A percentile compares a stretch with the other conserved stretches of the same genome.
Conservation (phyloP, 2,329 filamentous ascomycete genomes). For the Leptographium procerum region DNA sequence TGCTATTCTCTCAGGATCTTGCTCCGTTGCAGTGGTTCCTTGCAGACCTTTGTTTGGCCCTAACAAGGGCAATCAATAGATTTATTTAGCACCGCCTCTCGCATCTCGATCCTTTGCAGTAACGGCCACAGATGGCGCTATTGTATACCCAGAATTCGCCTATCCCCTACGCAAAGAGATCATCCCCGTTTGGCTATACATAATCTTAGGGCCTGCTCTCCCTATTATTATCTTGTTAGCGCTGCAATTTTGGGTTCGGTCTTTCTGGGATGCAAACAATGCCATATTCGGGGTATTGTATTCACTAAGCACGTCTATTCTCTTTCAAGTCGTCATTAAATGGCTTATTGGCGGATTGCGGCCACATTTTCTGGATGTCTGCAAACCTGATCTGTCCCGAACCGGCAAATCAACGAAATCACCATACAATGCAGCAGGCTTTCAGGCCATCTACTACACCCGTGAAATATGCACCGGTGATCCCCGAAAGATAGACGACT, state of each 20-base stretch:
- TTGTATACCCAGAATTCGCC: conserved; percentile 60
- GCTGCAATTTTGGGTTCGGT: conserved; percentile 56
- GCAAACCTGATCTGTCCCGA: conserved; percentile 45
- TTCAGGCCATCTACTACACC: conserved; percentile 53
- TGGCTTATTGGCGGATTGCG: conserved; percentile 62
- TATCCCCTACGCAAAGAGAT: conserved; percentile 61
- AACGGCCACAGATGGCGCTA: conserved; percentile 52
- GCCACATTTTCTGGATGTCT: conserved; percentile 62
- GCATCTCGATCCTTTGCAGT: conserved; percentile 60
- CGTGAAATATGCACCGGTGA: conserved; percentile 60
- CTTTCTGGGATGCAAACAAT: conserved; percentile 63
- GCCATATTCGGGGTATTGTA: conserved; percentile 59
- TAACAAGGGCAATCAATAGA: conserved; percentile 29
- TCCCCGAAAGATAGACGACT: conserved; percentile 51
- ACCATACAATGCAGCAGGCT: conserved; percentile 34
- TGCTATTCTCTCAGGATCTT: conserved; percentile 17
- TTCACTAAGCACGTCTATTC: conserved; percentile 56
- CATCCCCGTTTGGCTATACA: conserved; percentile 59
- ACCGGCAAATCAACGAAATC: conserved; percentile 22
- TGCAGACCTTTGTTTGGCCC: neutral
- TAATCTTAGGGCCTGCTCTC: conserved; percentile 51
- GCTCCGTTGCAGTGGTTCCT: neutral
- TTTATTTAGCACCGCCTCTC: conserved; percentile 53
- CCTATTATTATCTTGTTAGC: conserved; percentile 53
- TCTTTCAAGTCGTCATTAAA: conserved; percentile 69